These are phyloP conservation scores for Psophocarpus tetragonolobus DNA, from an alignment of 306 rosid species.

Conservation along the genomic window DNA sequence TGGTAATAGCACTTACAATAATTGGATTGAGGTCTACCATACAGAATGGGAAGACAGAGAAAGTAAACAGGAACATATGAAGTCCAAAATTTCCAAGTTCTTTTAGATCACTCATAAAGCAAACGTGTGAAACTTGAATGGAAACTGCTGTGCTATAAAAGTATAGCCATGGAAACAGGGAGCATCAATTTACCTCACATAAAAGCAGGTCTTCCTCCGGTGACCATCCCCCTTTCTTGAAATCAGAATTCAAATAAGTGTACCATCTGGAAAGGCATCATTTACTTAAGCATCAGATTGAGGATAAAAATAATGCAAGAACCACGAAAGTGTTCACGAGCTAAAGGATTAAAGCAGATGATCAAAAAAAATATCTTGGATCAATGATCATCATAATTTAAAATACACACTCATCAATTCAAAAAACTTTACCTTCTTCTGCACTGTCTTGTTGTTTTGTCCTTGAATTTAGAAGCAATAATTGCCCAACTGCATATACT, in stretches of 20 bases:
- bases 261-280: constrained; percentile 74
- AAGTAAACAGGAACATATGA: not conserved
- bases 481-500: constrained; percentile 76
- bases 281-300: constrained; percentile 33
- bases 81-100: constrained; percentile 17
- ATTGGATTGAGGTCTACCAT: constrained; percentile 17
- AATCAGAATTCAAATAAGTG: constrained; percentile 97
- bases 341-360: not conserved
- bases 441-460: constrained; percentile 98
- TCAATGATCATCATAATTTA: constrained; percentile 39
- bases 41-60: not conserved
- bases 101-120: not conserved
- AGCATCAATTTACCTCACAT: constrained; percentile 72
- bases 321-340: constrained; percentile 9
- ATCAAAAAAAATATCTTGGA: constrained; percentile 9
- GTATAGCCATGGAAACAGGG: not conserved
- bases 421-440: constrained; percentile 76
- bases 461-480: constrained; percentile 96
- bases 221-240: constrained; percentile 99
- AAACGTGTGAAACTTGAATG: constrained; percentile 23
- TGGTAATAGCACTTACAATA: constrained; percentile 18
- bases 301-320: constrained; percentile 24
- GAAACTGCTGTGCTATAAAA: constrained; percentile 14
- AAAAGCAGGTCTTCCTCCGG: constrained; percentile 96
- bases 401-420: constrained; percentile 20